These are phyloP conservation scores for Pugionium cornutum DNA, from an alignment of 345 rosid species.

Conservation along the genomic window DNA sequence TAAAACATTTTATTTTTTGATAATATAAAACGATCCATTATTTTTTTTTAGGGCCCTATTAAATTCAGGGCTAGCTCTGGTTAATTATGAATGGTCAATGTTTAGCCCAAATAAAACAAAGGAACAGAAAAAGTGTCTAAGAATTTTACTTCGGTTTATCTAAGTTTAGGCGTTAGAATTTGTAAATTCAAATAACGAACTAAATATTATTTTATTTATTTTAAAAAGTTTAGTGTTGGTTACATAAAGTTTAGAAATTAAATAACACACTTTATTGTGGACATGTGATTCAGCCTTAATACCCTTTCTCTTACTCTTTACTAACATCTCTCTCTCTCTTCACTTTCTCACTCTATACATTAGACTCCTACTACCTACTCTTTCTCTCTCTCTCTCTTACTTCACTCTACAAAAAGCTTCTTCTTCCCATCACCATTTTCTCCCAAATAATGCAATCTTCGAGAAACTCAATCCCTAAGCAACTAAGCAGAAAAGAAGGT, in stretches of 20 bases:
- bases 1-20: no score
- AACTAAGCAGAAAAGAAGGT: slow-evolving; percentile 60
- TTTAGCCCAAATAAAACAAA: no score
- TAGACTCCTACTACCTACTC: slow-evolving; percentile 30
- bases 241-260: slow-evolving; percentile 23
- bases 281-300: slow-evolving; percentile 40
- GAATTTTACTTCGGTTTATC: no score
- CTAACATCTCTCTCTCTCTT: slow-evolving; percentile 10
- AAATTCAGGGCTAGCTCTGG: no score
- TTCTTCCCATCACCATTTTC: slow-evolving; percentile 14
- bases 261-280: slow-evolving; percentile 30
- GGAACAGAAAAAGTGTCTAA: no score
- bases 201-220: no score
- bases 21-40: no score
- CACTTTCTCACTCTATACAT: slow-evolving; percentile 17
- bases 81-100: no score
- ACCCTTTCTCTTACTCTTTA: slow-evolving; percentile 39
- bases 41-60: no score
- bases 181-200: no score
- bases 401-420: slow-evolving; percentile 27
- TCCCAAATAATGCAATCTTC: slow-evolving; percentile 35
- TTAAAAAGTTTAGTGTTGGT: slow-evolving; percentile 4
- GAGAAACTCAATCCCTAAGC: slow-evolving; percentile 59
- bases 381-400: slow-evolving; percentile 21
- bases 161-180: no score